phyloP scores from a whole-genome alignment of 2,329 filamentous ascomycete genomes.

The Taxawa tesnikishii region DNA sequence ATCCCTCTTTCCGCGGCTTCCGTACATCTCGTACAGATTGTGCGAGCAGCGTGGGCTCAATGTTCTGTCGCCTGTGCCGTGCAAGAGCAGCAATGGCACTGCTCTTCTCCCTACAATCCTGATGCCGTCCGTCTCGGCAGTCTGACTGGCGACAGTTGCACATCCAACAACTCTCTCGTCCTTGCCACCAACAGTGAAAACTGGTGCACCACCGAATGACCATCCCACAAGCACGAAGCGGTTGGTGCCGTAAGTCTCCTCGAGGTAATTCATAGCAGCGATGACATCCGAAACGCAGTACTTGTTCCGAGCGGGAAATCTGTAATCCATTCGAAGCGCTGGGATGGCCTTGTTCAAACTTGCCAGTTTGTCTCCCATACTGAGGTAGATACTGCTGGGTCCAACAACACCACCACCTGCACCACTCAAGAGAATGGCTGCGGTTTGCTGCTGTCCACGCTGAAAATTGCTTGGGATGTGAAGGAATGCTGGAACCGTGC shows the following conservation, averaged over 20 bases:
- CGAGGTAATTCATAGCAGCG: conserved; percentile 24
- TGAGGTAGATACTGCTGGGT: conserved; percentile 28
- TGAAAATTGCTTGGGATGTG: conserved; percentile 8
- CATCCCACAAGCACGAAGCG: conserved; percentile 30
- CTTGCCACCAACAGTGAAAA: conserved; percentile 23
- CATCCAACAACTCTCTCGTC: conserved; percentile 23
- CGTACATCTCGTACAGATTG: conserved; percentile 24
- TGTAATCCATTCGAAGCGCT: conserved; percentile 29
- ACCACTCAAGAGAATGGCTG: conserved; percentile 27
- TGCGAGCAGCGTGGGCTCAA: conserved; percentile 22
- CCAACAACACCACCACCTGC: conserved; percentile 27
- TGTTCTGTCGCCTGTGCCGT: conserved; percentile 26
- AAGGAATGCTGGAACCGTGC: conserved; percentile 11
- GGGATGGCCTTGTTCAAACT: conserved; percentile 24
- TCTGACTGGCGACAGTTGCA: conserved; percentile 29
- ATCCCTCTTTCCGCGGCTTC: conserved; percentile 16
- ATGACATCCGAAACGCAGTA: conserved; percentile 25
- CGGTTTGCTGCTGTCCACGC: conserved; percentile 19
- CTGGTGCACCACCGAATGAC: conserved; percentile 31
- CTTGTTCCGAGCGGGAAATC: conserved; percentile 20
- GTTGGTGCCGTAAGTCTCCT: conserved; percentile 16
- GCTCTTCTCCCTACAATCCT: conserved; percentile 7
- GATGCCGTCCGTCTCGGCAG: conserved; percentile 23
- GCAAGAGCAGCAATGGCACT: conserved; percentile 23
- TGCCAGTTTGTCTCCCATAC: conserved; percentile 28